These are phyloP conservation scores for Dioszegia crocea DNA, from an alignment of 768 basidiomycete species.

Conservation along the genomic window DNA sequence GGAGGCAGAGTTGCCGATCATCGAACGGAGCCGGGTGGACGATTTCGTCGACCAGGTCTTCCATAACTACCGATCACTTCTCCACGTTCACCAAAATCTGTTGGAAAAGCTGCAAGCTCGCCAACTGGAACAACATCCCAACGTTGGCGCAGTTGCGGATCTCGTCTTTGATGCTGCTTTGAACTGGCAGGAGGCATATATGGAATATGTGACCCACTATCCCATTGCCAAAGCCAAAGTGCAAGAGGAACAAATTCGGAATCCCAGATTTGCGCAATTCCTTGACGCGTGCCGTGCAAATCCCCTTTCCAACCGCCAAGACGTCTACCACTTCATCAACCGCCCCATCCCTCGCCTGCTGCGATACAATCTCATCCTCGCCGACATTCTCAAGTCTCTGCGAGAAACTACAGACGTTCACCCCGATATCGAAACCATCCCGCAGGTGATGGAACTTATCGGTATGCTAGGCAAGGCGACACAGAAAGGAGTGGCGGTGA, in stretches of 20 bases:
- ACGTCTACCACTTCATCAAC: conserved; percentile 90
- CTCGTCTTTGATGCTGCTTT: conserved; percentile 49
- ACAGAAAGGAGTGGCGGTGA: conserved; percentile 77
- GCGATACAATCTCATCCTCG: conserved; percentile 81
- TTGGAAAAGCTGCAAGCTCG: conserved; percentile 43
- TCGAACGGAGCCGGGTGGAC: conserved; percentile 55
- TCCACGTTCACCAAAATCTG: conserved; percentile 44
- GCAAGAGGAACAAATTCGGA: conserved; percentile 41
- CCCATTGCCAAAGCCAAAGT: conserved; percentile 50
- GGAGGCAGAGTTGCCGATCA: conserved; percentile 60
- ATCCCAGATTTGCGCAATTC: conserved; percentile 42
- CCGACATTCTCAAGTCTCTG: conserved; percentile 71
- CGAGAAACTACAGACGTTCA: conserved; percentile 57
- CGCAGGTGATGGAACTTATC: conserved; percentile 81
- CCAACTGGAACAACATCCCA: conserved; percentile 51
- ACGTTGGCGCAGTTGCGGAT: conserved; percentile 46
- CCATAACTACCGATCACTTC: conserved; percentile 71
- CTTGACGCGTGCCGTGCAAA: conserved; percentile 57
- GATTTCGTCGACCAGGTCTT: conserved; percentile 87
- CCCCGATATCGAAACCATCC: conserved; percentile 76
- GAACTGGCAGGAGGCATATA: conserved; percentile 50
- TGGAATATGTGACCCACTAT: conserved; percentile 50
- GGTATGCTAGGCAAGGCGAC: conserved; percentile 79
- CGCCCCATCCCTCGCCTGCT: conserved; percentile 84
- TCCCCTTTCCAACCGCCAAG: conserved; percentile 71